Base-by-base conservation (phyloP, 331 rosid genomes). In the Malus hybrid region DNA sequence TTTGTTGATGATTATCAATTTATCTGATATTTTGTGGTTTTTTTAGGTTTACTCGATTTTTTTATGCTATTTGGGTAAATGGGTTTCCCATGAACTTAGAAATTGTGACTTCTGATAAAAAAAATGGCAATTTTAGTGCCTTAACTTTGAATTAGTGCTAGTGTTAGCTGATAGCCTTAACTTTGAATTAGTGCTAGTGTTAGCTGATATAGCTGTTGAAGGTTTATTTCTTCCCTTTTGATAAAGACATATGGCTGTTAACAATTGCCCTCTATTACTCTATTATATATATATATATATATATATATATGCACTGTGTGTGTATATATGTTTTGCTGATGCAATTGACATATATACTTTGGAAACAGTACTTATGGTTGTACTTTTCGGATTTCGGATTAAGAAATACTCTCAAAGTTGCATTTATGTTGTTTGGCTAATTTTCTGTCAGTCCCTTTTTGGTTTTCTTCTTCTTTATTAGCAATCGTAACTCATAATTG, bases 1-100 rank as follows among this genome's bases (percentile, higher is more conserved):
- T 76, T 29, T 61, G 52, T 76, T 67, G 8, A 39, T 73, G 57
- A 56, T 75, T 69, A 33, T 72, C 39, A 28, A 22, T 39, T 55
- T 31, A 12, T 24, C 8, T 70, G 42, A 70, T 54, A 69, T 20
- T n/a, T 11, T 27, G 39, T 19, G 70, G 2, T 16, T 73, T 76
- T 79, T 34, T 7, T 20, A 42, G 1, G 28, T 56, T 62, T 73
- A 9, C 27, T 54, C 15, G 42, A 57, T 67, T 76, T 57, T 24
- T 70, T 78, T 28, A 5, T 29, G 64, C 12, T 69, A 24, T 64
- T 82, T 28, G 36, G 32, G 19, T 62, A n/a, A 39, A 13, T 77
- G 71, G 65, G 68, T 42, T 44, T 59, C 15, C 61, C 16, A 76
- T 66, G 24, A 52, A 3, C 55, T 65, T 44, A 46, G 48, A 61